These are phyloP conservation scores for Xylariaceae sp. DNA, from an alignment of 2,329 filamentous ascomycete genomes.

Conservation along the genomic window DNA sequence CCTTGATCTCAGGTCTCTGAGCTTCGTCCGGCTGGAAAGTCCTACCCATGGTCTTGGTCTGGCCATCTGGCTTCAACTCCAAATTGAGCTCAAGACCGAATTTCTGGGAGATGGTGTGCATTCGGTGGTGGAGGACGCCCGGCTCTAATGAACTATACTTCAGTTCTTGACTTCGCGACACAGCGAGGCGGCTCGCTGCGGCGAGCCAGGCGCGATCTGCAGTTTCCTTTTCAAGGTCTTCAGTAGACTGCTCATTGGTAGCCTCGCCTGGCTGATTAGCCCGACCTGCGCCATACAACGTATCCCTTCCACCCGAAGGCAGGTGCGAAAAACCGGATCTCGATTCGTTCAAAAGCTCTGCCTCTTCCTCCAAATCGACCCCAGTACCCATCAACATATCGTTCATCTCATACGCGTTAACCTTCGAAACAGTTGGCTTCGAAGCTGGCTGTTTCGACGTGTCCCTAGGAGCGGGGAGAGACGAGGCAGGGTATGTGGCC, in stretches of 20 bases:
- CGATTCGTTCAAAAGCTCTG: constrained; percentile 68
- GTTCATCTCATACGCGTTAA: constrained; percentile 66
- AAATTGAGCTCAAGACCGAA: constrained; percentile 52
- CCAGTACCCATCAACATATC: constrained; percentile 81
- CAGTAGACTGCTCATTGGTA: constrained; percentile 30
- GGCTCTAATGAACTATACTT: constrained; percentile 68
- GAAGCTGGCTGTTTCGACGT: constrained; percentile 50
- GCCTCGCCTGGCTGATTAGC: constrained; percentile 57
- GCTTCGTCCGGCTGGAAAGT: constrained; percentile 47
- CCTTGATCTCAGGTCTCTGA: constrained; percentile 48
- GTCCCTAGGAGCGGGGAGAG: constrained; percentile 25
- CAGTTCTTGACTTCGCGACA: constrained; percentile 61
- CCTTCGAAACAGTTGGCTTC: constrained; percentile 56
- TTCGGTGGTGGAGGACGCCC: constrained; percentile 54
- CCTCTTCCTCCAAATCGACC: constrained; percentile 81
- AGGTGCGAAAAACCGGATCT: constrained; percentile 53
- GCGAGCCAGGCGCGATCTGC: constrained; percentile 61
- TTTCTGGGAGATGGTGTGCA: constrained; percentile 53
- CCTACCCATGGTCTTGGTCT: constrained; percentile 41
- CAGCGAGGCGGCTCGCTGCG: constrained; percentile 57
- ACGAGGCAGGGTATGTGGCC: constrained; percentile 23
- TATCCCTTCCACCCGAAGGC: constrained; percentile 48
- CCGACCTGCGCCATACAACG: constrained; percentile 60
- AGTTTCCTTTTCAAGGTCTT: constrained; percentile 57
- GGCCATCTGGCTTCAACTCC: constrained; percentile 42